Evolutionary conservation across 176 grass and related monocot species (phyloP).

Genomic region (Eremochloa ophiuroides): DNA sequence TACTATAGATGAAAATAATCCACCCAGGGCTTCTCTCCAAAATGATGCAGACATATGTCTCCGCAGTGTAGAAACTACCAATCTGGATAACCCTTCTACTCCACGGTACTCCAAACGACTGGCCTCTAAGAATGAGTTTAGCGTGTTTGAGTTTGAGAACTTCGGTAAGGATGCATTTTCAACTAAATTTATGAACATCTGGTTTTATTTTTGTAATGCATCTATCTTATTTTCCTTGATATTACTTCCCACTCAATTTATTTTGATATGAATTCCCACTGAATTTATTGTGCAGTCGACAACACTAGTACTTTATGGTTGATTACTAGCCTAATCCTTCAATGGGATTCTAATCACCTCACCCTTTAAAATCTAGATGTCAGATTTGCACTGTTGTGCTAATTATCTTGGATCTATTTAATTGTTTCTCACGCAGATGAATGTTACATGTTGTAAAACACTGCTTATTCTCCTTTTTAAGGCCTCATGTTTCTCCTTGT

Average conservation of each 20-base stretch:
- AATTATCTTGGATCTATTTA: neutral
- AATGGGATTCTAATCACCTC: neutral
- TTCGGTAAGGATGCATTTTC: slow-evolving; percentile 34
- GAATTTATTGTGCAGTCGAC: neutral
- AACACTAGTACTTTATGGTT: neutral
- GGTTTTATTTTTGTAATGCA: neutral
- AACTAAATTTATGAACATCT: neutral
- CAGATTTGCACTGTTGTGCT: neutral
- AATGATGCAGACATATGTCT: neutral
- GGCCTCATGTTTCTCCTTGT: slow-evolving; percentile 12
- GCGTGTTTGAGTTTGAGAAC: slow-evolving; percentile 29
- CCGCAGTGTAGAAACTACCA: neutral
- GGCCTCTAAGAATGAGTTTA: neutral
- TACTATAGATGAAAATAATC: slow-evolving; percentile 15
- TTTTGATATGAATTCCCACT: neutral
- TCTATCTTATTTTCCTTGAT: neutral
- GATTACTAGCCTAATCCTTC: neutral
- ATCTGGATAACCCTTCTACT: slow-evolving; percentile 31
- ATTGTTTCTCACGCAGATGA: neutral
- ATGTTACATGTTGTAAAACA: neutral
- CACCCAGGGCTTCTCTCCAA: slow-evolving; percentile 6
- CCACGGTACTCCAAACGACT: slow-evolving; percentile 6
- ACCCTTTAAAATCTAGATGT: neutral
- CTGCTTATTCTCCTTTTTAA: neutral
- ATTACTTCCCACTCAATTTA: neutral